Evolutionary conservation across 2,329 filamentous ascomycete species (phyloP).

Genomic region (Fusarium nodosum): DNA sequence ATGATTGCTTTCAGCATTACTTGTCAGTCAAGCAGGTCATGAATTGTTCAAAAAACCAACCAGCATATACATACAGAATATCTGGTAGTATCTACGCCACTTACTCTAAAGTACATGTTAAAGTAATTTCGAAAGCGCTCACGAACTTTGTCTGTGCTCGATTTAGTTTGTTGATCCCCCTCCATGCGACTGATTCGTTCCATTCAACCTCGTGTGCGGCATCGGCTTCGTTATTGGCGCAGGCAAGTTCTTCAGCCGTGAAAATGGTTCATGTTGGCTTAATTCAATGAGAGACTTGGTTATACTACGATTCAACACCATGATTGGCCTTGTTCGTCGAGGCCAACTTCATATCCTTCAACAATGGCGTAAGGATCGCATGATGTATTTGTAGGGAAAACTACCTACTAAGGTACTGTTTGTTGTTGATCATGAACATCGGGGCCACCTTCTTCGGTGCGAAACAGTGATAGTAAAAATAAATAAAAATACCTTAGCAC

Average conservation of each 20-base stretch:
- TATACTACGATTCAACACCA: conserved; percentile 5
- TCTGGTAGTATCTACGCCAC: neutral
- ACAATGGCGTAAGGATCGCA: conserved; percentile 8
- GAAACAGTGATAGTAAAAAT: neutral
- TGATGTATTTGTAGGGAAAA: neutral
- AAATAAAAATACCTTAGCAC: neutral
- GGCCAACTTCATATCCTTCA: neutral
- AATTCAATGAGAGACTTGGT: neutral
- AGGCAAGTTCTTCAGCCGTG: neutral
- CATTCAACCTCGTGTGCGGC: conserved; percentile 32
- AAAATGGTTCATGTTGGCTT: neutral
- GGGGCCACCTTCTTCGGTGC: neutral
- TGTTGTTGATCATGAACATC: conserved; percentile 9
- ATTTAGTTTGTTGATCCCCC: conserved; percentile 31
- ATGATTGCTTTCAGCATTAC: neutral
- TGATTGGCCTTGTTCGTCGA: conserved; percentile 16
- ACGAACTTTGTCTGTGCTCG: conserved; percentile 34
- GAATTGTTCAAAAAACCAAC: neutral
- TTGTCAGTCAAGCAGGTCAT: neutral
- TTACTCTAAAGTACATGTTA: neutral
- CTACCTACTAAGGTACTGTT: neutral
- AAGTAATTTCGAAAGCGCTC: neutral
- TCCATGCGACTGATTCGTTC: conserved; percentile 18
- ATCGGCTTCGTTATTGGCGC: conserved; percentile 29
- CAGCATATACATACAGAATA: conserved; percentile 9